These are phyloP conservation scores for Xylariaceae sp. DNA, from an alignment of 2,329 filamentous ascomycete species.

Conservation along the genomic window DNA sequence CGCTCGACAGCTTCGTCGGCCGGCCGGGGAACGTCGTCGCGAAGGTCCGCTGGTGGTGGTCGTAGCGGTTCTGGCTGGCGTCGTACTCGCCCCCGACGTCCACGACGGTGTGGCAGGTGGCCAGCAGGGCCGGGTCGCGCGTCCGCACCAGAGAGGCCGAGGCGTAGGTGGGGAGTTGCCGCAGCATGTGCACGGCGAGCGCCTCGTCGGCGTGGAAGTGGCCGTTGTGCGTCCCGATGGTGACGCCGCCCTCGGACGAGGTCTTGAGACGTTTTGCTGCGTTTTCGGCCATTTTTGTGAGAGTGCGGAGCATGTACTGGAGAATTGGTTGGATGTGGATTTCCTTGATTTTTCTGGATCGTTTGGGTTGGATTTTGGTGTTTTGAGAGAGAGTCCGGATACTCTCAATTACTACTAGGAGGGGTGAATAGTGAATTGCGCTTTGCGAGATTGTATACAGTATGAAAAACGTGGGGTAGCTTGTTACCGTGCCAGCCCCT, in stretches of 20 bases:
- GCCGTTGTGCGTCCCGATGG: slow-evolving; percentile 95
- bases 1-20: slow-evolving; percentile 88
- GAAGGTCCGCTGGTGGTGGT: slow-evolving; percentile 97
- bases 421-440: no score
- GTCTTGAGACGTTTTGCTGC: slow-evolving; percentile 87
- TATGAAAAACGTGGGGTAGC: no score
- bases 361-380: neutral
- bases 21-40: slow-evolving; percentile 82
- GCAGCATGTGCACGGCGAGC: slow-evolving; percentile 94
- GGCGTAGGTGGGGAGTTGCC: slow-evolving; percentile 81
- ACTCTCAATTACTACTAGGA: neutral
- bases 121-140: slow-evolving; percentile 79
- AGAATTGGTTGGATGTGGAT: neutral
- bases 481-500: no score
- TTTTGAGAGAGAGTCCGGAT: neutral
- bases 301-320: slow-evolving; percentile 51
- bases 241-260: slow-evolving; percentile 51
- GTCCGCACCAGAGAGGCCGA: slow-evolving; percentile 81
- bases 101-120: slow-evolving; percentile 90
- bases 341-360: neutral
- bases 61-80: slow-evolving; percentile 76
- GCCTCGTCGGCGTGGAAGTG: slow-evolving; percentile 99
- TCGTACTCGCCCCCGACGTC: slow-evolving; percentile 98
- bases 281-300: slow-evolving; percentile 68
- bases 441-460: no score